These are phyloP conservation scores for Erigeron canadensis DNA, from an alignment of 129 eudicot genomes.

Conservation along the genomic window DNA sequence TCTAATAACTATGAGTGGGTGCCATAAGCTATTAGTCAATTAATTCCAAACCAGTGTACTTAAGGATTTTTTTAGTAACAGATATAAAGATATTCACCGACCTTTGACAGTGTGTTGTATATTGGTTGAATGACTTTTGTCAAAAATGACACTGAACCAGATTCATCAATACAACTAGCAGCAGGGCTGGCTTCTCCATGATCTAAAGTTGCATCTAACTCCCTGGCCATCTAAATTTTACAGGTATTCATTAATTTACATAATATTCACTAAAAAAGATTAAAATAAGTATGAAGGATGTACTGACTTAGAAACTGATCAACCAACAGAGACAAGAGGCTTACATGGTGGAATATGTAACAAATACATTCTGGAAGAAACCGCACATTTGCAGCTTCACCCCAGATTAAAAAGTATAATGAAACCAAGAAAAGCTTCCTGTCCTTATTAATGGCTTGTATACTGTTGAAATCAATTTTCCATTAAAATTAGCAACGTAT, in stretches of 20 bases:
- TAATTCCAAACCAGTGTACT: constrained; percentile 3
- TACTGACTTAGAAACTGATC: constrained; percentile 10
- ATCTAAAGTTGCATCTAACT: constrained; percentile 86
- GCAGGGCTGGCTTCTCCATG: constrained; percentile 79
- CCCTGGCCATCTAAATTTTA: constrained; percentile 83
- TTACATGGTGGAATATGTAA: constrained; percentile 92
- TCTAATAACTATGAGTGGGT: not conserved
- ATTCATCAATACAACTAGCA: constrained; percentile 53
- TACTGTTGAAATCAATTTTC: constrained; percentile 43
- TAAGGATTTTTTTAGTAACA: not conserved
- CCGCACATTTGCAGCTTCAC: constrained; percentile 99
- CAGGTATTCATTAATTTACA: constrained; percentile 8
- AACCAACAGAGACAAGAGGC: constrained; percentile 31
- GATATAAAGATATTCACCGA: constrained; percentile 30
- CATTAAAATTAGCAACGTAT: constrained; percentile 17
- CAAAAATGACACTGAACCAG: constrained; percentile 66
- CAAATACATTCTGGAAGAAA: constrained; percentile 99
- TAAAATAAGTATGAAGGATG: not conserved
- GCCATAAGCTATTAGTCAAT: constrained; percentile 2
- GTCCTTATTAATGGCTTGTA: constrained; percentile 89
- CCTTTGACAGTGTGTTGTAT: constrained; percentile 50
- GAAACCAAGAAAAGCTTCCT: constrained; percentile 87
- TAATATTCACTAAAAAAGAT: not conserved
- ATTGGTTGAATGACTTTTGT: constrained; percentile 67
- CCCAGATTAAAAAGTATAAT: constrained; percentile 87